Base-by-base conservation (phyloP, 1,284 basidiomycete species). In the Pseudozyma tsukubaensis region DNA sequence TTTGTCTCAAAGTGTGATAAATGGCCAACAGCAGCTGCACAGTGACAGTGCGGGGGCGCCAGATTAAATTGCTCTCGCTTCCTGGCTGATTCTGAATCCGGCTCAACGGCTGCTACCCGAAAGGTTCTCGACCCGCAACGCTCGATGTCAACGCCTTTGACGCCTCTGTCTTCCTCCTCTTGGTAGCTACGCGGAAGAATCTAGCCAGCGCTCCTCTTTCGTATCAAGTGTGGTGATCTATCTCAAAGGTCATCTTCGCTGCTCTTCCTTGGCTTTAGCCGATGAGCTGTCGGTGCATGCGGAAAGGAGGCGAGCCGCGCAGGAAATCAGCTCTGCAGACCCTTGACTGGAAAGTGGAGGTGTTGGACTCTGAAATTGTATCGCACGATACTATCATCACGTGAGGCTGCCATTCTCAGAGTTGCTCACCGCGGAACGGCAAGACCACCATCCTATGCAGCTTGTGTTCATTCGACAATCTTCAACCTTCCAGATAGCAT, bases 341-440 rank as follows among this genome's bases (percentile, higher is more conserved):
- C 3, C 16, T 18, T 24, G 39, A 13, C 36, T 1, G 8, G 16
- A 36, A 65, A 59, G 63, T 65, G 63, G 63, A 65, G 63, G 63
- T 65, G 63, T 65, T 59, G 56, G 47, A 52, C 60, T 35, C 40
- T 29, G 34, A 55, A 43, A 39, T 14, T 21, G 24, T 59, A 43
- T 55, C 63, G 63, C 56, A 65, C 63, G 63, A 50, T 37, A 59
- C 6, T 21, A 4, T 9, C n/a, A 42, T 65, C 63, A 65, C 63
- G 63, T 65, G 62, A 56, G 53, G 48, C 19, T 43, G 24, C 24
- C 6, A 29, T 29, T 29, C 24, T 29, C 24, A 29, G 24, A 29
- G 24, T 29, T 29, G 24, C 24, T 51, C 34, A 40, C 36, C 35
- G 58, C 39, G 34, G 44, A 53, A n/a, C n/a, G 50, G 29, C 36